Evolutionary conservation across 768 basidiomycete genomes (phyloP).

Genomic region (Flagelloscypha sp.): DNA sequence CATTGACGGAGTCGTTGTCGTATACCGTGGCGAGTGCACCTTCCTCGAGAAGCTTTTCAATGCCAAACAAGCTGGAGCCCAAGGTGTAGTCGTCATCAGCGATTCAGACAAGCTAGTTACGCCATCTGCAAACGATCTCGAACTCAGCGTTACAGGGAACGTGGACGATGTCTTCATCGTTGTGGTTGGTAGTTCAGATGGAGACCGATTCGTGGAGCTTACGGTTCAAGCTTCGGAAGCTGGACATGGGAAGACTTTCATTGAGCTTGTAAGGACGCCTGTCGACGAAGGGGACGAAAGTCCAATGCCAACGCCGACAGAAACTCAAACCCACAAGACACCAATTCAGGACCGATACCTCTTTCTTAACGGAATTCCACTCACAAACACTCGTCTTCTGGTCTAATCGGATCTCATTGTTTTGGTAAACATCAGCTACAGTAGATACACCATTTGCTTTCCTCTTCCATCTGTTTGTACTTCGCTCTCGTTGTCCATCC

Average conservation of each 20-base stretch:
- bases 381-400: constrained; percentile 69
- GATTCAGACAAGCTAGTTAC: constrained; percentile 52
- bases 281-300: constrained; percentile 17
- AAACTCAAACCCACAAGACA: too few relatives aligned
- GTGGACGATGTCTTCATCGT: constrained; percentile 53
- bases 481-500: too few relatives aligned
- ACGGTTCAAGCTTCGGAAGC: too few relatives aligned
- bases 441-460: too few relatives aligned
- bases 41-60: constrained; percentile 76
- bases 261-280: too few relatives aligned
- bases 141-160: constrained; percentile 49
- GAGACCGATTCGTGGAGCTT: too few relatives aligned
- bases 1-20: constrained; percentile 47
- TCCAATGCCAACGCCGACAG: constrained; percentile 14
- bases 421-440: constrained; percentile 10
- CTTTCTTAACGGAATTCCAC: constrained; percentile 68
- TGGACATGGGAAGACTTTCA: too few relatives aligned
- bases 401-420: constrained; percentile 35
- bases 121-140: constrained; percentile 53
- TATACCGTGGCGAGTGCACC: constrained; percentile 76
- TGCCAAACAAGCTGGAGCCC: constrained; percentile 64
- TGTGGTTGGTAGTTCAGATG: constrained; percentile 45
- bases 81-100: constrained; percentile 71
- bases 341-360: too few relatives aligned
- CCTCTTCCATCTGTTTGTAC: too few relatives aligned